Conservation (phyloP, 2,329 filamentous ascomycete genomes). For the Botrytis tulipae region DNA sequence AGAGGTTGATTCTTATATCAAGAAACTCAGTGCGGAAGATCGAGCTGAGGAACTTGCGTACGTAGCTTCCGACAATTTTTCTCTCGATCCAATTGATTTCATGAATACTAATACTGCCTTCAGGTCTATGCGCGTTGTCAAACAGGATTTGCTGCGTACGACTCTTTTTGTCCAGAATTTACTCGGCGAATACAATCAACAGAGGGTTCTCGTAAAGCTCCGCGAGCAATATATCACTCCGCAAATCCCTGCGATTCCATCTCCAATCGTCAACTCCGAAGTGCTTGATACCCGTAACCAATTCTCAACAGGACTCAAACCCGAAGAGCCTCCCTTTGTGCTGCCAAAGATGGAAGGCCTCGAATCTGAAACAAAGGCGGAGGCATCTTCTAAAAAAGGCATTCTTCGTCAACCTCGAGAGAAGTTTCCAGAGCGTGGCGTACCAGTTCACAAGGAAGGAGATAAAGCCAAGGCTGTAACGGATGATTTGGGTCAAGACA, state of each 20-base stretch:
- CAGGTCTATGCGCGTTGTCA: neutral
- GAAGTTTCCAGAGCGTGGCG: neutral
- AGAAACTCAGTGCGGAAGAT: neutral
- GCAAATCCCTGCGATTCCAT: neutral
- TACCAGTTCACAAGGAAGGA: neutral
- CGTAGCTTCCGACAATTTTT: neutral
- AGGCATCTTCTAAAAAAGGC: neutral
- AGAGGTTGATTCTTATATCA: neutral
- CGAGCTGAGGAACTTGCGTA: neutral
- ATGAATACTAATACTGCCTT: neutral
- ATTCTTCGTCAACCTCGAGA: neutral
- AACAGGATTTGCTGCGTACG: neutral
- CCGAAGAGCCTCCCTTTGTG: neutral
- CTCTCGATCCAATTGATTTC: fast-evolving
- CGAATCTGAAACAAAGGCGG: neutral
- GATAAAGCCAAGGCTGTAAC: neutral
- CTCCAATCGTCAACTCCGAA: neutral
- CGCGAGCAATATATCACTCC: neutral
- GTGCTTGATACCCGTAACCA: neutral
- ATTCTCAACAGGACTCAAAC: neutral
- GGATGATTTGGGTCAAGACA: neutral
- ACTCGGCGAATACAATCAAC: neutral
- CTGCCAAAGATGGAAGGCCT: neutral
- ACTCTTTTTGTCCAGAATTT: neutral
- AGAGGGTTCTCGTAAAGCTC: neutral